These are phyloP conservation scores for Penicillium bovifimosum DNA, from an alignment of 495 filamentous ascomycete species.

Conservation along the genomic window DNA sequence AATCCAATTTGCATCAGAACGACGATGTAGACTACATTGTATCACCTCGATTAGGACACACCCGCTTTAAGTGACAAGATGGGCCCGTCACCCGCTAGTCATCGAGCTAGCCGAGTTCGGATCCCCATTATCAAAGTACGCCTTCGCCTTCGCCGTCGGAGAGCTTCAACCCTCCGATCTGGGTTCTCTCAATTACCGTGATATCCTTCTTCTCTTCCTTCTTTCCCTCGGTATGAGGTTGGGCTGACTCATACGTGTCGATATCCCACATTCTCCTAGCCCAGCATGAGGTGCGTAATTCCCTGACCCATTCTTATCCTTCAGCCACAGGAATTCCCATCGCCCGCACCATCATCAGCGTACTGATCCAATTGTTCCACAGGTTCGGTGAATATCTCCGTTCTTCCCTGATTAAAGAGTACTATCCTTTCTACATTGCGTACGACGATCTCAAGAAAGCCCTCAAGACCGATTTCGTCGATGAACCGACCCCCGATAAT, in stretches of 20 bases:
- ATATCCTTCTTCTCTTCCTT: slow-evolving; percentile 6
- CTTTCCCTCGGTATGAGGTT: slow-evolving; percentile 18
- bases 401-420: slow-evolving; percentile 89
- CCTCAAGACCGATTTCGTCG: slow-evolving; percentile 67
- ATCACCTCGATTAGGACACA: background rate
- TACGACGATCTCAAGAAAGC: slow-evolving; percentile 90
- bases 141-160: slow-evolving; percentile 11
- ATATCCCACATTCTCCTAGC: background rate
- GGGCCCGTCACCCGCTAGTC: slow-evolving; percentile 11
- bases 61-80: background rate
- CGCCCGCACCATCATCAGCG: background rate
- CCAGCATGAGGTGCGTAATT: slow-evolving; percentile 28
- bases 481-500: slow-evolving; percentile 48
- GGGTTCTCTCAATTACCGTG: background rate
- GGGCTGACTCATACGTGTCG: background rate
- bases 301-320: background rate
- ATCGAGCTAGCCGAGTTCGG: slow-evolving; percentile 7
- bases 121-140: slow-evolving; percentile 2
- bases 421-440: slow-evolving; percentile 93
- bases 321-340: background rate
- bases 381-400: slow-evolving; percentile 97
- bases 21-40: background rate
- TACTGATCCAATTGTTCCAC: slow-evolving; percentile 32
- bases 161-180: slow-evolving; percentile 14
- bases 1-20: background rate